Percentiles rank a stretch among this genome's conserved stretches.
These are phyloP conservation scores for Dorcoceras hygrometricum DNA, from an alignment of 257 asterid species.

Conservation along the genomic window DNA sequence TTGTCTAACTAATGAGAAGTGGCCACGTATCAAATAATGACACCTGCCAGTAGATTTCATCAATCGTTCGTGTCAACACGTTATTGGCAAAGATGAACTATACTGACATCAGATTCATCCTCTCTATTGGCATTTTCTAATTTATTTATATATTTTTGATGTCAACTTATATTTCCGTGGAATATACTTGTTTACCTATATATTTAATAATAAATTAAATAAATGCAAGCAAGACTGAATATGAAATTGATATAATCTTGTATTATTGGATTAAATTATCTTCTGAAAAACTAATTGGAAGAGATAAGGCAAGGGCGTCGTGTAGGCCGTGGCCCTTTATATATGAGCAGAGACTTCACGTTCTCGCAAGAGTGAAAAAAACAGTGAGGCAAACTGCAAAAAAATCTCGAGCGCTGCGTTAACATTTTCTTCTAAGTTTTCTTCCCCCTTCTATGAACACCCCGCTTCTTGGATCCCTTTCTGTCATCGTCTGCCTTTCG, in stretches of 20 bases:
- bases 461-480: conserved; percentile 94
- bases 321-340: conserved; percentile 44
- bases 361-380: conserved; percentile 46
- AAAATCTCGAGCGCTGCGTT: conserved; percentile 20
- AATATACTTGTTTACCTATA: no score
- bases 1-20: neutral
- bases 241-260: neutral
- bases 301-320: neutral
- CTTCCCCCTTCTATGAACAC: conserved; percentile 43
- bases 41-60: neutral
- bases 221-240: no score
- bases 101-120: no score
- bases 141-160: no score
- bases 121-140: no score
- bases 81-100: no score
- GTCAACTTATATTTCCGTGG: no score
- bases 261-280: no score
- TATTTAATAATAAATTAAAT: no score
- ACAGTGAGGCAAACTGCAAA: conserved; percentile 44
- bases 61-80: neutral
- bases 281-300: no score
- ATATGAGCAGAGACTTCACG: conserved; percentile 16
- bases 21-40: neutral
- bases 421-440: conserved; percentile 21
- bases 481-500: conserved; percentile 90